phyloP scores from a whole-genome alignment of 2,329 filamentous ascomycete species.

The Rutstroemia sp. region DNA sequence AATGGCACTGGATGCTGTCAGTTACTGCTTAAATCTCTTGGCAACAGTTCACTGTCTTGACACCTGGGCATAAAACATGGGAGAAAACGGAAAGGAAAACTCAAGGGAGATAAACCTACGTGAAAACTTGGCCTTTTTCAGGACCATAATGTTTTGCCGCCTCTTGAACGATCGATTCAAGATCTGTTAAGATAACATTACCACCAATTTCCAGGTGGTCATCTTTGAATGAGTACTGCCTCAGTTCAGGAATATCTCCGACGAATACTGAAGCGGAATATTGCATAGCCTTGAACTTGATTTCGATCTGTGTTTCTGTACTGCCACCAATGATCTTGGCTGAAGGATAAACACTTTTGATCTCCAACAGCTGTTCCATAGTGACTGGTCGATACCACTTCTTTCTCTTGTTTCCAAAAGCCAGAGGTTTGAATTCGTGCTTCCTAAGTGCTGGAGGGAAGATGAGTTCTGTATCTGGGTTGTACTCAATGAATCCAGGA shows the following conservation, averaged over 20 bases:
- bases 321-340: constrained; percentile 95
- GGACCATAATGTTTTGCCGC: constrained; percentile 73
- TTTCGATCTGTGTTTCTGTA: constrained; percentile 95
- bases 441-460: constrained; percentile 83
- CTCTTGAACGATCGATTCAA: constrained; percentile 76
- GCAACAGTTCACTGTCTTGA: too few species aligned
- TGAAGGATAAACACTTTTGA: constrained; percentile 76
- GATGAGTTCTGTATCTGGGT: constrained; percentile 88
- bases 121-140: constrained; percentile 61
- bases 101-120: constrained; percentile 19
- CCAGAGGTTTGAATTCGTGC: constrained; percentile 72
- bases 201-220: constrained; percentile 86
- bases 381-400: constrained; percentile 89
- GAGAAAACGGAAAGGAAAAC: neutral
- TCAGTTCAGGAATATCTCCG: constrained; percentile 83
- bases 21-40: neutral
- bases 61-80: too few species aligned
- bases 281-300: constrained; percentile 93
- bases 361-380: constrained; percentile 78
- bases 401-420: constrained; percentile 92
- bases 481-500: constrained; percentile 90
- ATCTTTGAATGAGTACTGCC: constrained; percentile 72
- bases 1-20: constrained; percentile 48
- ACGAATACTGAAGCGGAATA: constrained; percentile 89
- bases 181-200: constrained; percentile 85